phyloP scores from a whole-genome alignment of 176 grass and related monocot genomes.

The Miscanthus lutarioriparius region DNA sequence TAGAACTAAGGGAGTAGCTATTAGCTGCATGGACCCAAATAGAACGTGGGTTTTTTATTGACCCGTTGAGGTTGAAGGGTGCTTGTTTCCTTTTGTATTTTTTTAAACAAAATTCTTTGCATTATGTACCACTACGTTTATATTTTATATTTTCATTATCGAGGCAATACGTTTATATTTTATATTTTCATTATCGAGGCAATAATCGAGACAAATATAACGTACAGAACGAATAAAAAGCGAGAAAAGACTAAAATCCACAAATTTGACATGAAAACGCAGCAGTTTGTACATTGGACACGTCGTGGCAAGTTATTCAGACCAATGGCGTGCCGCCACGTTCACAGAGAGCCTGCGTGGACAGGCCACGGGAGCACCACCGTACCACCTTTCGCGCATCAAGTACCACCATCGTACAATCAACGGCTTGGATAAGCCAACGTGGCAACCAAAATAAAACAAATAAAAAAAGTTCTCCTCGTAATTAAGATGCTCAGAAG shows the following conservation, averaged over 20 bases:
- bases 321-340: slow-evolving; percentile 29
- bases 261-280: background rate
- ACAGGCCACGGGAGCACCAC: slow-evolving; percentile 26
- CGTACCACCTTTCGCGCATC: background rate
- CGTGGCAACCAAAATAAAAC: background rate
- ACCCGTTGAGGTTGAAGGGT: no score
- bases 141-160: no score
- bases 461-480: background rate
- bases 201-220: no score
- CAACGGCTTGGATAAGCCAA: slow-evolving; percentile 4
- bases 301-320: slow-evolving; percentile 7
- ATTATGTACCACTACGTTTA: no score
- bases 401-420: background rate
- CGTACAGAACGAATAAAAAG: no score
- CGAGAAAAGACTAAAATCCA: background rate
- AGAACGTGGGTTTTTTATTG: no score
- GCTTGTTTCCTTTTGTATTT: no score
- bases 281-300: background rate
- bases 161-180: no score
- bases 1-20: no score
- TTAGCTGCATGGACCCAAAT: no score
- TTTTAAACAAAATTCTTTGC: no score
- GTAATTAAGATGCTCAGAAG: background rate
- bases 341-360: background rate
- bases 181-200: no score